Evolutionary conservation across 2,329 filamentous ascomycete genomes (phyloP).

Genomic region (Rugonectria rugulosa): DNA sequence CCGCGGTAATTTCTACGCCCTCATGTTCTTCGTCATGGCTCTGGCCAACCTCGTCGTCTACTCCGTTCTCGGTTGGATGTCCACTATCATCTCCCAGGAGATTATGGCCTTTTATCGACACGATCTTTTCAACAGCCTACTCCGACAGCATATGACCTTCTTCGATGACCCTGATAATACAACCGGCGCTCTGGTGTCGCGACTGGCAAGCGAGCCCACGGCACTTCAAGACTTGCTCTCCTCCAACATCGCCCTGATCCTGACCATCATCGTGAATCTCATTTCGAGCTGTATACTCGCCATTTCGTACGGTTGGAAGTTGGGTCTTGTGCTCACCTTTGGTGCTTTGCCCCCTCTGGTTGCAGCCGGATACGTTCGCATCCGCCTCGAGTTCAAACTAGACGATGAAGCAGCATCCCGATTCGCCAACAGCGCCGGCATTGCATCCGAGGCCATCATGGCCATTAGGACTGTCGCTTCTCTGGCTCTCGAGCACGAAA

Average conservation of each 20-base stretch:
- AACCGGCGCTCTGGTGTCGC: background rate
- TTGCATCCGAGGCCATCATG: constrained; percentile 9
- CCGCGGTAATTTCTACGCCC: constrained; percentile 49
- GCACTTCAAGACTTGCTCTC: background rate
- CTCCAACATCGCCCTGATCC: constrained; percentile 4
- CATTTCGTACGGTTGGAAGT: constrained; percentile 5
- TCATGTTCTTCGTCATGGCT: constrained; percentile 41
- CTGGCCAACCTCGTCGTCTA: constrained; percentile 34
- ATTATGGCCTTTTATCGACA: constrained; percentile 37
- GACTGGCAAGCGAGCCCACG: constrained; percentile 1
- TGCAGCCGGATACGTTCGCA: constrained; percentile 2
- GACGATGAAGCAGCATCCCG: constrained; percentile 1
- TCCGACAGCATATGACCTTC: constrained; percentile 6
- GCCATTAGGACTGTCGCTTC: constrained; percentile 10
- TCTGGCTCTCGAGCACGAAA: constrained; percentile 1
- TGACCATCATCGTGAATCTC: constrained; percentile 9
- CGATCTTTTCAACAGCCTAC: constrained; percentile 39
- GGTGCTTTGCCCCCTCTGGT: constrained; percentile 1
- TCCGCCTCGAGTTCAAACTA: background rate
- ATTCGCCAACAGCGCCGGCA: background rate
- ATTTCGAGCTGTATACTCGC: constrained; percentile 1
- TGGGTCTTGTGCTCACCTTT: constrained; percentile 1
- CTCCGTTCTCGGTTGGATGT: constrained; percentile 26
- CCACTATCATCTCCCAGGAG: constrained; percentile 29
- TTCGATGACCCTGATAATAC: constrained; percentile 9